phyloP scores from a whole-genome alignment of 106 monocot genomes.

The Platanthera guangdongensis region DNA sequence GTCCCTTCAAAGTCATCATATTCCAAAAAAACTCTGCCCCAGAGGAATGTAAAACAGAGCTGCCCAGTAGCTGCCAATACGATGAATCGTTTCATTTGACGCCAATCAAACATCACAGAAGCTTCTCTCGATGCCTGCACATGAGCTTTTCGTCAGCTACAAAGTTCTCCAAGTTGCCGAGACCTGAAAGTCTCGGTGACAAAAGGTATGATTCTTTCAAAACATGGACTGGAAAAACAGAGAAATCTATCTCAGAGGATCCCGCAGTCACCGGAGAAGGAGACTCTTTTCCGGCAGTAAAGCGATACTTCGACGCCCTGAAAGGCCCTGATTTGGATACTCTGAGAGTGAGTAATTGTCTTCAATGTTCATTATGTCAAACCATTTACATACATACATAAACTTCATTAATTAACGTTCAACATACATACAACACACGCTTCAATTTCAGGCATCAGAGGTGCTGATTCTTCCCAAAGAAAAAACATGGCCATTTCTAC shows the following conservation, averaged over 20 bases:
- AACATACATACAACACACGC: too few relatives aligned
- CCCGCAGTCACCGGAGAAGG: neutral
- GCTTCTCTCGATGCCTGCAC: too few relatives aligned
- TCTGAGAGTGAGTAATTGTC: conserved; percentile 25
- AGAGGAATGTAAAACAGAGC: too few relatives aligned
- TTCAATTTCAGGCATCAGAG: conserved; percentile 31
- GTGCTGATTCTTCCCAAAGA: conserved; percentile 37
- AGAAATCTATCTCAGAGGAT: too few relatives aligned
- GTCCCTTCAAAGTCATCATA: too few relatives aligned
- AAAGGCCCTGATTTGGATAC: conserved; percentile 62
- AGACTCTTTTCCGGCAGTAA: conserved; percentile 27
- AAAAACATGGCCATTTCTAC: conserved; percentile 59
- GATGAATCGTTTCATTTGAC: too few relatives aligned
- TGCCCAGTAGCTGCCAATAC: too few relatives aligned
- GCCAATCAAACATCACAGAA: too few relatives aligned
- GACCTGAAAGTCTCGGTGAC: too few relatives aligned
- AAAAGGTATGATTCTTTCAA: too few relatives aligned
- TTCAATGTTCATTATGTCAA: neutral
- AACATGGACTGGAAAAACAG: conserved; percentile 2
- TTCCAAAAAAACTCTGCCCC: too few relatives aligned
- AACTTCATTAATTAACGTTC: neutral
- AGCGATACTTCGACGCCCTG: conserved; percentile 57
- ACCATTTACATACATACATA: neutral
- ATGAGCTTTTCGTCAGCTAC: too few relatives aligned
- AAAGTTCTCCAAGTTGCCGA: neutral